Base-by-base conservation (phyloP, 2,329 filamentous ascomycete species). In the Scedosporium aurantiacum region DNA sequence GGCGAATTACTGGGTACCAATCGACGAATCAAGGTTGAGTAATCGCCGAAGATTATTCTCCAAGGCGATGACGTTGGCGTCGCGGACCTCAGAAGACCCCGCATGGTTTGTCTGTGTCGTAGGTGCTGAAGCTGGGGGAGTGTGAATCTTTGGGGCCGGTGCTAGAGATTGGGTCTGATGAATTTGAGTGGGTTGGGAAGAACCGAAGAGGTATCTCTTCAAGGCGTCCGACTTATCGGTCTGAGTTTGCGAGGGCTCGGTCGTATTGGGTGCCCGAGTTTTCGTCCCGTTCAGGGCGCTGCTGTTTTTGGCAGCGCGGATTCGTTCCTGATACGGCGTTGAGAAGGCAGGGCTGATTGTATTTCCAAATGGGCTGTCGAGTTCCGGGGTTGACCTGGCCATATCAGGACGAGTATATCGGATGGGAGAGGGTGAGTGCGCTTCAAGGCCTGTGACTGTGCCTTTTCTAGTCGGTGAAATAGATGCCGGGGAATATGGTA, bases 341-440 rank as follows among this genome's bases (percentile, higher is more conserved):
- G 87, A 86, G 70, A 90, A 89, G 1, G 87, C 81, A 28, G 85
- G 85, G 3, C 81, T 87, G 66, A 85, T 81, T 32, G 78, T 75
- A 55, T 75, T 78, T 52, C 78, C 77, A 21, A 79, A 78, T 18
- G 78, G 80, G 25, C 81, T 81, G 65, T 90, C 85, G 55, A 91
- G 76, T 69, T 95, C 90, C 64, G 85, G 80, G 6, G 84, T 72
- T 63, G 91, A 89, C 14, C 28, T 25, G 14, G n/a, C 47, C 23
- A 60, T 32, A 16, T 52, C 58, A 7, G 43, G n/a, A 68, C 61
- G 64, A 72, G 67, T 62, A 72, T 67, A 52, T 58, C 43, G 28
- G 64, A 74, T 70, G 63, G 64, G 75, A 65, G 64, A 70, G 61
- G 63, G 72, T 66, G 61, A 57, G 10, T 57, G 47, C 23, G 59